A percentile compares a stretch with the other conserved stretches of the same genome.
Conservation (phyloP, 2,329 filamentous ascomycete species). For the Penicillium sp. region DNA sequence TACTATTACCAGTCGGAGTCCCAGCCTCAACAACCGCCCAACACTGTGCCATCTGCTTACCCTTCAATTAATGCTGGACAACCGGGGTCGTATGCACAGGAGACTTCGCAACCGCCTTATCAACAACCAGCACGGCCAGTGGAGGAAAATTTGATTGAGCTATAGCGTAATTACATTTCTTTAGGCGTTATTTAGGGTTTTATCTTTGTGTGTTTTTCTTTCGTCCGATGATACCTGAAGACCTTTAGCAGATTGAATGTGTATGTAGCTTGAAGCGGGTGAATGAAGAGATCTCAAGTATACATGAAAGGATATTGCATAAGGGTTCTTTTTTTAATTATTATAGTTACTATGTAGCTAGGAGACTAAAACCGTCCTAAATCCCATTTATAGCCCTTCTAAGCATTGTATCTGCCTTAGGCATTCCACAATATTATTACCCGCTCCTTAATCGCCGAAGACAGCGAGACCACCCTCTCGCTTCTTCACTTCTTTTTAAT, state of each 20-base stretch:
- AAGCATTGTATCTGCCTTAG: neutral
- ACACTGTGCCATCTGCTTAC: constrained; percentile 14
- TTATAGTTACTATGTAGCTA: neutral
- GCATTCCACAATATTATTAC: constrained; percentile 9
- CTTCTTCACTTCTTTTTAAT: constrained; percentile 8
- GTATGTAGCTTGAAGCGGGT: constrained; percentile 7
- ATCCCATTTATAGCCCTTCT: neutral
- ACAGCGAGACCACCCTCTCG: constrained; percentile 15
- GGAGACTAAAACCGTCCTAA: neutral
- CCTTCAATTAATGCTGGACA: constrained; percentile 17
- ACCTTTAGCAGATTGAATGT: constrained; percentile 12
- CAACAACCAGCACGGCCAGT: constrained; percentile 20
- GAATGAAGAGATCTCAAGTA: neutral
- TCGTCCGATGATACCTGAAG: constrained; percentile 24
- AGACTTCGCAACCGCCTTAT: constrained; percentile 14
- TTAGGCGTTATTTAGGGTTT: constrained; percentile 3
- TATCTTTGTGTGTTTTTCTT: neutral
- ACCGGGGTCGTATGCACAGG: constrained; percentile 20
- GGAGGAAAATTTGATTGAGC: constrained; percentile 27
- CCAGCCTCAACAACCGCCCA: constrained; percentile 13
- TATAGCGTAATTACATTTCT: constrained; percentile 18
- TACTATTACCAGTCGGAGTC: constrained; percentile 18
- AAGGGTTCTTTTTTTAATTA: neutral
- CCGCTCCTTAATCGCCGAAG: constrained; percentile 16
- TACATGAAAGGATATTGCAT: neutral